A percentile compares a stretch with the other conserved stretches of the same genome.
Evolutionary conservation across 2,329 filamentous ascomycete species (phyloP).

Genomic region (Zymoseptoria brevis): DNA sequence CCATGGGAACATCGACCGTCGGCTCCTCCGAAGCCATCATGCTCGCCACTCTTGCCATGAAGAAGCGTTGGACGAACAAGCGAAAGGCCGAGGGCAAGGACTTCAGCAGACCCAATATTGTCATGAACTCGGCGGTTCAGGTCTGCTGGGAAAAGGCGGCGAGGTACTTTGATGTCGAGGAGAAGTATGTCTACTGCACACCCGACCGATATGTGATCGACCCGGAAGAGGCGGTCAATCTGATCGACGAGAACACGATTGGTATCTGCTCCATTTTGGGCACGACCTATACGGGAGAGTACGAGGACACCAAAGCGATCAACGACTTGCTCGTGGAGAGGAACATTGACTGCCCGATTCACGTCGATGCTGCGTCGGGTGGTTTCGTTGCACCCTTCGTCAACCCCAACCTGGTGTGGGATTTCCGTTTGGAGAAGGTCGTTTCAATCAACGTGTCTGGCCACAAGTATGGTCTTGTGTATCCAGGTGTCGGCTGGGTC

Average conservation of each 20-base stretch:
- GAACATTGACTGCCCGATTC: conserved; percentile 73
- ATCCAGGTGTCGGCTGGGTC: conserved; percentile 91
- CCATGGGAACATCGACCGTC: conserved; percentile 80
- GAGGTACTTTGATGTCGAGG: conserved; percentile 64
- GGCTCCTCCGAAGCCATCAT: conserved; percentile 86
- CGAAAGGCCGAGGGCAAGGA: conserved; percentile 77
- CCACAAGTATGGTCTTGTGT: conserved; percentile 76
- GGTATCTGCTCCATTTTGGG: conserved; percentile 88
- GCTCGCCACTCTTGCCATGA: conserved; percentile 82
- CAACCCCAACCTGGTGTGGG: conserved; percentile 75
- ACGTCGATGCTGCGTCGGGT: conserved; percentile 86
- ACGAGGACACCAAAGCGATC: conserved; percentile 86
- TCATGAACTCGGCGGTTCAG: conserved; percentile 95
- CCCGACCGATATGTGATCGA: conserved; percentile 56
- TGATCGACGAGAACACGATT: conserved; percentile 66
- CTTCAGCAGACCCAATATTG: conserved; percentile 71
- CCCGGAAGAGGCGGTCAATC: conserved; percentile 52
- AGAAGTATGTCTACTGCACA: conserved; percentile 65
- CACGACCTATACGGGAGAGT: conserved; percentile 91
- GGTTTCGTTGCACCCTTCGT: conserved; percentile 93
- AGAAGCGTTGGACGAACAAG: conserved; percentile 86
- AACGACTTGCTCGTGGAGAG: conserved; percentile 76
- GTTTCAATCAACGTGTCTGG: conserved; percentile 92
- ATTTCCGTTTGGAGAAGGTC: conserved; percentile 82
- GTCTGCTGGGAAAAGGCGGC: conserved; percentile 88